phyloP scores from a whole-genome alignment of 2,329 filamentous ascomycete genomes.

The Alternaria tenuissima region DNA sequence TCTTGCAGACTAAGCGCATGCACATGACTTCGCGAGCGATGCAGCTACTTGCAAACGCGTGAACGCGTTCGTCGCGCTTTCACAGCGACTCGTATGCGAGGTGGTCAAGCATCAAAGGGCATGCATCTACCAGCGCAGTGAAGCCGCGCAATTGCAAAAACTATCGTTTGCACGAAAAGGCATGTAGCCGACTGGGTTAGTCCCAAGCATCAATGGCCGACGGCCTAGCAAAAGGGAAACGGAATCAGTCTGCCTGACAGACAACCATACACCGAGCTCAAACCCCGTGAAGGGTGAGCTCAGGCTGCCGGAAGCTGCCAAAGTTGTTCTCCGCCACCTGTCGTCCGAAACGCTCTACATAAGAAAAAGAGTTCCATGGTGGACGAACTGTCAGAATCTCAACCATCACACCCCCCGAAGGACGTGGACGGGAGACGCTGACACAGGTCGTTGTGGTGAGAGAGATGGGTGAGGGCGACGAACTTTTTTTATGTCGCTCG shows the following conservation, averaged over 20 bases:
- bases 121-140: background rate
- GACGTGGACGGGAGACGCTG: conserved; percentile 72
- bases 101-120: background rate
- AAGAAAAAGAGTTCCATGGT: conserved; percentile 74
- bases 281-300: conserved; percentile 45
- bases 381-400: conserved; percentile 86
- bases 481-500: conserved; percentile 42
- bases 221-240: conserved; percentile 84
- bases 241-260: conserved; percentile 50
- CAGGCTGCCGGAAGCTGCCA: conserved; percentile 63
- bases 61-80: background rate
- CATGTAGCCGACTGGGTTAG: conserved; percentile 82
- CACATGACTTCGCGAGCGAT: conserved; percentile 1
- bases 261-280: conserved; percentile 49
- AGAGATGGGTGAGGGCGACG: conserved; percentile 36
- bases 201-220: conserved; percentile 89
- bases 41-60: conserved; percentile 1
- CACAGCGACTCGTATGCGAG: background rate
- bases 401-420: conserved; percentile 68
- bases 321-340: conserved; percentile 84
- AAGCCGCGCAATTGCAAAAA: background rate
- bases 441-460: conserved; percentile 78
- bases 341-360: conserved; percentile 83
- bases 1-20: background rate
- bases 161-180: background rate